A percentile compares a stretch with the other conserved stretches of the same genome.
These are phyloP conservation scores for Rhodamnia argentea DNA, from an alignment of 345 rosid genomes.

Conservation along the genomic window DNA sequence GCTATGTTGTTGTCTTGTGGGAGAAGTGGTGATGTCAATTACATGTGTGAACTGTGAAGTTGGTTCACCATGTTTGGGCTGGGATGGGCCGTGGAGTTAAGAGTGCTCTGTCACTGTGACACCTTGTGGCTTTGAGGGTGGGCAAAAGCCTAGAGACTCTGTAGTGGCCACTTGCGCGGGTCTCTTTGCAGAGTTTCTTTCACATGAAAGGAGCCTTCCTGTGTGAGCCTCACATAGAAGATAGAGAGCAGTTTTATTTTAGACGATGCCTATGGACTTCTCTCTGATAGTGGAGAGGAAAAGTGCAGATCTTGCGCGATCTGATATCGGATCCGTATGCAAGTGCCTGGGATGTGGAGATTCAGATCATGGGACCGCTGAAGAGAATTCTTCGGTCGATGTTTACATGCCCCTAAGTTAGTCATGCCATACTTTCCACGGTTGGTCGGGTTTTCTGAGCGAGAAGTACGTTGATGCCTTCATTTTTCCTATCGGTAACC, in stretches of 20 bases:
- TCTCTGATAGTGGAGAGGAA: neutral
- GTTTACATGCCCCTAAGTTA: neutral
- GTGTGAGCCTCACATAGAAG: neutral
- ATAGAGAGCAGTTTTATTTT: neutral
- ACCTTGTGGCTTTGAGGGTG: neutral
- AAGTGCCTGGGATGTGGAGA: neutral
- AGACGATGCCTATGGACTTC: neutral
- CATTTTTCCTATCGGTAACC: neutral
- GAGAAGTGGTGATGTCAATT: neutral
- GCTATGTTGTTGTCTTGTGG: neutral
- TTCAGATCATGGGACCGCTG: neutral
- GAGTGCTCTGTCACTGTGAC: neutral
- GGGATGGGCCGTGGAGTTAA: neutral
- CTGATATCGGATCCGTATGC: neutral
- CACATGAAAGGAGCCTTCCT: neutral
- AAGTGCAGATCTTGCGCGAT: neutral
- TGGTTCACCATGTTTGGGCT: neutral
- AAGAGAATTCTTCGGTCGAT: neutral
- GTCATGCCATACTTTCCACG: neutral
- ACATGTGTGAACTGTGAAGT: neutral
- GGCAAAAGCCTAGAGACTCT: neutral
- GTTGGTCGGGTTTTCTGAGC: neutral
- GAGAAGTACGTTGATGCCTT: neutral
- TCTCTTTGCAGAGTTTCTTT: neutral
- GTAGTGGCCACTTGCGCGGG: neutral